Evolutionary conservation across 2,329 filamentous ascomycete genomes (phyloP), one percentile per base, ranked within the genome.

Genomic region (Alternaria consortialis): DNA sequence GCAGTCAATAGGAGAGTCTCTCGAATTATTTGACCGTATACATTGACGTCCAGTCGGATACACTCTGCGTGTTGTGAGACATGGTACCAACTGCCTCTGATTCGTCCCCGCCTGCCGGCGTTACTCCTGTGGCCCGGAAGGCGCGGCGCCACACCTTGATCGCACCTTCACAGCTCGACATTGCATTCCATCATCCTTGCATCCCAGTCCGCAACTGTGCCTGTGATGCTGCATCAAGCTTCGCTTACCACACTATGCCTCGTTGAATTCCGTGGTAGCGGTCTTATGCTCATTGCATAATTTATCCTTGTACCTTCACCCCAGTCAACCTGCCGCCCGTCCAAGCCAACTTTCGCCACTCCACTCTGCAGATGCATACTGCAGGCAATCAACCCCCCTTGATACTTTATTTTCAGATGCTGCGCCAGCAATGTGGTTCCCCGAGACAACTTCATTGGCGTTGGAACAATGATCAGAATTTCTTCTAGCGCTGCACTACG

Each of bases 101-200:
- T 37, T 37, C 23, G 39, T 20, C 31, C 23, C 47, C 40, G 17
- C 34, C 34, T 50, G 46, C 32, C 46, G 32, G 32, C 34, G 31
- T 50, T 27, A 23, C 46, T 11, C 32, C 11, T 27, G 46, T 23
- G 34, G 31, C 17, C 46, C 32, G 46, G n/a, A 36, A 50, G 46
- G 34, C 44, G 52, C 17, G 23, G 32, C 60, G 60, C 56, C 60
- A 60, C 60, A 60, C 56, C 56, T 63, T 60, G 47, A 60, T 56
- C 29, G 36, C 46, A 60, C 56, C 53, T 29, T 52, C 34, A 25
- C 17, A 25, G 7, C 36, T 47, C 23, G 20, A 42, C 39, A 13
- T 42, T 5, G 12, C 23, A 23, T 23, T 20, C 40, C 31, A 37
- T 36, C 31, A 13, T 9, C n/a, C 36, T 27, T 50, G 23, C 42